Conservation (phyloP, 2,329 filamentous ascomycete species). For the Alternaria sp. region DNA sequence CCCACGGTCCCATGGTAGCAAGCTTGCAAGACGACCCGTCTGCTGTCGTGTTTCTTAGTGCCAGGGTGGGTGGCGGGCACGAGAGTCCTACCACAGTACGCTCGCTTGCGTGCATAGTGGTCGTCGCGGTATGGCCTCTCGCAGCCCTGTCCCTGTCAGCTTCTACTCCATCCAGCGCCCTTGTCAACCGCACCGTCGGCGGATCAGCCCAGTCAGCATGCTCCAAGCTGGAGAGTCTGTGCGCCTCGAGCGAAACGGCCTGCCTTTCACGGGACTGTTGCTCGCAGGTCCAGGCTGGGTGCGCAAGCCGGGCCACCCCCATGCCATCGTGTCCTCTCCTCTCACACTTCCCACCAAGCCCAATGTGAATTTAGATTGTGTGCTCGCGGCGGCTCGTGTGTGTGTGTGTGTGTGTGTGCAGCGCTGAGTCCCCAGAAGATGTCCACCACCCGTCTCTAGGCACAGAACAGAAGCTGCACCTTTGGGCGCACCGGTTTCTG, state of each 20-base stretch:
- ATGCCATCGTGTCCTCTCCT: slow-evolving; percentile 35
- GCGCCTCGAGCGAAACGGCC: slow-evolving; percentile 38
- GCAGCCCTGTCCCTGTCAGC: slow-evolving; percentile 32
- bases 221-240: slow-evolving; percentile 38
- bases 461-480: slow-evolving; percentile 33
- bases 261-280: slow-evolving; percentile 30
- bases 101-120: slow-evolving; percentile 49
- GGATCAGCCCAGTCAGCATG: slow-evolving; percentile 49
- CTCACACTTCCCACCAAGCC: slow-evolving; percentile 43
- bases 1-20: slow-evolving; percentile 21
- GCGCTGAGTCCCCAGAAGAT: slow-evolving; percentile 45
- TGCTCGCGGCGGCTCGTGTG: slow-evolving; percentile 47
- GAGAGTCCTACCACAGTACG: slow-evolving; percentile 23
- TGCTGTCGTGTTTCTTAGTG: slow-evolving; percentile 33
- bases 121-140: slow-evolving; percentile 22
- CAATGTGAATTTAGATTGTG: slow-evolving; percentile 51
- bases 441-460: slow-evolving; percentile 48
- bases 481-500: slow-evolving; percentile 29
- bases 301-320: slow-evolving; percentile 41
- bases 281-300: slow-evolving; percentile 40
- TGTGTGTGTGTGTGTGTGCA: slow-evolving; percentile 32
- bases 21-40: slow-evolving; percentile 24
- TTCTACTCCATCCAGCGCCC: slow-evolving; percentile 27
- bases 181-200: slow-evolving; percentile 39
- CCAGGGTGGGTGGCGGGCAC: slow-evolving; percentile 39